phyloP scores from a whole-genome alignment of 805 yeast genomes.

The Brettanomyces custersianus region DNA sequence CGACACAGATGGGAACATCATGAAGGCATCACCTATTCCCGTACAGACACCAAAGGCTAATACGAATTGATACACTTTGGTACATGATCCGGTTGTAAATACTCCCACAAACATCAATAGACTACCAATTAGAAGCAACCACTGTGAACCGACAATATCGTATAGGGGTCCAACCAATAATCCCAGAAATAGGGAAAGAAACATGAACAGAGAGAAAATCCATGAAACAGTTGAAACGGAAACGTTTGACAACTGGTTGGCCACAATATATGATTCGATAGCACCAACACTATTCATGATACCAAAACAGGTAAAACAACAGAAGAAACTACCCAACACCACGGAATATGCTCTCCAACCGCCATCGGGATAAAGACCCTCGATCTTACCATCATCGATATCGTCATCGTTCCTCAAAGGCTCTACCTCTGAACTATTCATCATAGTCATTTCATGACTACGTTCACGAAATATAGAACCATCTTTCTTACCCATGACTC shows the following conservation, averaged over 20 bases:
- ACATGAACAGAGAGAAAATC: slow-evolving; percentile 54
- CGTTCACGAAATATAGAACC: too few species aligned
- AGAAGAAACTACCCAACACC: slow-evolving; percentile 48
- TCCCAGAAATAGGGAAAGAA: slow-evolving; percentile 36
- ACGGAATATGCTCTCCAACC: slow-evolving; percentile 49
- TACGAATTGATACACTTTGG: slow-evolving; percentile 50
- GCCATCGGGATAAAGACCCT: slow-evolving; percentile 47
- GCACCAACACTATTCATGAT: slow-evolving; percentile 52
- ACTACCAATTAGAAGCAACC: slow-evolving; percentile 42
- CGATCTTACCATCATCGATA: slow-evolving; percentile 3
- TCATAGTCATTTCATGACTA: too few species aligned
- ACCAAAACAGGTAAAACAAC: slow-evolving; percentile 47
- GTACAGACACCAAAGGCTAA: slow-evolving; percentile 46
- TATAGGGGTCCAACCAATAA: slow-evolving; percentile 39
- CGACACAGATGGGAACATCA: slow-evolving; percentile 54
- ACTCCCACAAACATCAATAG: slow-evolving; percentile 20
- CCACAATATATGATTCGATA: slow-evolving; percentile 49
- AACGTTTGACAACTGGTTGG: slow-evolving; percentile 41
- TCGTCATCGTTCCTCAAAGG: too few species aligned
- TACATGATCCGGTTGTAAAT: slow-evolving; percentile 35
- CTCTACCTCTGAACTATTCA: too few species aligned
- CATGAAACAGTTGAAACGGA: slow-evolving; percentile 48
- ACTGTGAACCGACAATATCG: slow-evolving; percentile 48
- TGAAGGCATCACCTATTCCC: slow-evolving; percentile 53
- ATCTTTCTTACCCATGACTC: too few species aligned